Percentiles rank a stretch among this genome's conserved stretches.
phyloP scores from a whole-genome alignment of 495 filamentous ascomycete genomes.

The Penicillium atrosanguineum region DNA sequence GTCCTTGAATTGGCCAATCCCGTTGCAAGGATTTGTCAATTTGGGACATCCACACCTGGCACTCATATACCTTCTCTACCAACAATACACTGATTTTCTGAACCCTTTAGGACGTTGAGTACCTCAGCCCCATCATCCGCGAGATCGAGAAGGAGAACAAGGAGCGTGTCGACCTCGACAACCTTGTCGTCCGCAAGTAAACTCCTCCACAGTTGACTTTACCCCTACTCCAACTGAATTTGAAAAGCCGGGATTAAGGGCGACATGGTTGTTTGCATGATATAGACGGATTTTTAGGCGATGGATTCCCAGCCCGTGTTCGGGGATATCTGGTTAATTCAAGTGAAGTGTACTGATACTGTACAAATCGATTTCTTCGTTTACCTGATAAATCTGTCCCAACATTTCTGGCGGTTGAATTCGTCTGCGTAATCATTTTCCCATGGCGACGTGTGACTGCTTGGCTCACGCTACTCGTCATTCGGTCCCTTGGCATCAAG shows the following conservation, averaged over 20 bases:
- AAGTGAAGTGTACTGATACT: slow-evolving; percentile 46
- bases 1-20: slow-evolving; percentile 42
- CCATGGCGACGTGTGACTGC: not conserved
- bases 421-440: not conserved
- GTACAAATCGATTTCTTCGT: slow-evolving; percentile 49
- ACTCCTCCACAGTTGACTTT: slow-evolving; percentile 8
- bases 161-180: slow-evolving; percentile 81
- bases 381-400: not conserved
- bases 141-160: slow-evolving; percentile 78
- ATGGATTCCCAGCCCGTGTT: slow-evolving; percentile 19
- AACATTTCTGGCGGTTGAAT: not conserved
- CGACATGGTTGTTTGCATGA: slow-evolving; percentile 27
- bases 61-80: slow-evolving; percentile 1
- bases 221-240: slow-evolving; percentile 14
- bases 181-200: slow-evolving; percentile 64
- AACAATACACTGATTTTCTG: slow-evolving; percentile 18
- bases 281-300: slow-evolving; percentile 31
- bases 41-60: slow-evolving; percentile 10
- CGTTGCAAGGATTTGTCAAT: slow-evolving; percentile 44
- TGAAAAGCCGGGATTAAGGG: slow-evolving; percentile 21
- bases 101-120: slow-evolving; percentile 63
- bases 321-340: slow-evolving; percentile 21
- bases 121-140: slow-evolving; percentile 76
- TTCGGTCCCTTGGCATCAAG: not conserved
- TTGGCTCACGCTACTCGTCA: not conserved